phyloP scores from a whole-genome alignment of 2,329 filamentous ascomycete species.

The Talaromyces atroroseus region DNA sequence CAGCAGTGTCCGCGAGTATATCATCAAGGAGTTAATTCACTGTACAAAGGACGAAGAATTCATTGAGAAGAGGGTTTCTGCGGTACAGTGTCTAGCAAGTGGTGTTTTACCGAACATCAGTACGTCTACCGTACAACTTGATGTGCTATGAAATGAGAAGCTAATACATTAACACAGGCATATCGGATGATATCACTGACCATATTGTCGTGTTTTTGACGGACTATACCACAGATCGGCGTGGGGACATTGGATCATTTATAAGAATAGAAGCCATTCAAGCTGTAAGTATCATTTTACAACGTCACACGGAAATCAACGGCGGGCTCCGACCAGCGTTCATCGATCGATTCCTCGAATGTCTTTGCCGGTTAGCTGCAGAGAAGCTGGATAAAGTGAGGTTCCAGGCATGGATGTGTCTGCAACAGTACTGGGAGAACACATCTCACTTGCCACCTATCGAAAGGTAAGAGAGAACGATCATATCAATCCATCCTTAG shows the following conservation, averaged over 20 bases:
- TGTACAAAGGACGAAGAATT: constrained; percentile 32
- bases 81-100: constrained; percentile 34
- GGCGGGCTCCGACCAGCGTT: constrained; percentile 14
- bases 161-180: constrained; percentile 23
- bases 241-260: constrained; percentile 85
- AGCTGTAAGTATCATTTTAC: constrained; percentile 44
- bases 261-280: constrained; percentile 74
- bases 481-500: background rate
- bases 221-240: constrained; percentile 84
- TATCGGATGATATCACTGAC: constrained; percentile 23
- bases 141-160: background rate
- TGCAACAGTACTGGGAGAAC: constrained; percentile 37
- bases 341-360: constrained; percentile 28
- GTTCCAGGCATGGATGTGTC: constrained; percentile 43
- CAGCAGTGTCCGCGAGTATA: constrained; percentile 21
- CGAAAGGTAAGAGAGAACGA: constrained; percentile 36
- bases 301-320: background rate
- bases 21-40: constrained; percentile 30
- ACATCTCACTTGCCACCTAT: constrained; percentile 29
- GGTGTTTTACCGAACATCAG: constrained; percentile 34
- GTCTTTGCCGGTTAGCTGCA: constrained; percentile 63
- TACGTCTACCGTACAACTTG: constrained; percentile 17
- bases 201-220: constrained; percentile 51
- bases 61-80: constrained; percentile 38
- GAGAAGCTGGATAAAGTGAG: constrained; percentile 91